These are phyloP conservation scores for Xylariaceae sp. DNA, from an alignment of 2,329 filamentous ascomycete genomes.

Conservation along the genomic window DNA sequence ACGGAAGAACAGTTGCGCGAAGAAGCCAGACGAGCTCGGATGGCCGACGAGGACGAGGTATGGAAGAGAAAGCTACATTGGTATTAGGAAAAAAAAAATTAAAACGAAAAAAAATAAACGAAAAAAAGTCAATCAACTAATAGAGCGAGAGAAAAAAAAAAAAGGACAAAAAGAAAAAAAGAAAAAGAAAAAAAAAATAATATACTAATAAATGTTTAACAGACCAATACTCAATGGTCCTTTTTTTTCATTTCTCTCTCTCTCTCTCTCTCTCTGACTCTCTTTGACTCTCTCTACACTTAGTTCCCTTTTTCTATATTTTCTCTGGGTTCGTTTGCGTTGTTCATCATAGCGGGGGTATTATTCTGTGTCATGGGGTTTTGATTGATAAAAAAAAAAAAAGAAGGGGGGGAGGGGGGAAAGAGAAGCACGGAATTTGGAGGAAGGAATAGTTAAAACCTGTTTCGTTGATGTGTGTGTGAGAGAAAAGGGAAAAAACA, in stretches of 20 bases:
- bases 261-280: neutral
- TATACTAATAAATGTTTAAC: too few species aligned
- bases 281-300: neutral
- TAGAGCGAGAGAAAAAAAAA: neutral
- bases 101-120: neutral
- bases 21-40: conserved; percentile 22
- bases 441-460: too few species aligned
- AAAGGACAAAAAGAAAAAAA: neutral
- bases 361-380: neutral
- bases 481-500: too few species aligned
- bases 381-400: neutral
- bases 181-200: neutral
- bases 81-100: conserved; percentile 23
- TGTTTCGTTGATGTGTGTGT: too few species aligned
- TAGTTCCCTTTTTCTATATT: neutral
- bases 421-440: neutral
- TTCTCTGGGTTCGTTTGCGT: neutral
- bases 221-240: neutral
- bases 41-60: conserved; percentile 41
- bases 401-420: neutral
- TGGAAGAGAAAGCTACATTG: conserved; percentile 42
- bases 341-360: neutral
- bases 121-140: neutral
- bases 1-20: conserved; percentile 27
- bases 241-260: neutral